These are phyloP conservation scores for Eruca vesicaria DNA, from an alignment of 441 rosid species.

Conservation along the genomic window DNA sequence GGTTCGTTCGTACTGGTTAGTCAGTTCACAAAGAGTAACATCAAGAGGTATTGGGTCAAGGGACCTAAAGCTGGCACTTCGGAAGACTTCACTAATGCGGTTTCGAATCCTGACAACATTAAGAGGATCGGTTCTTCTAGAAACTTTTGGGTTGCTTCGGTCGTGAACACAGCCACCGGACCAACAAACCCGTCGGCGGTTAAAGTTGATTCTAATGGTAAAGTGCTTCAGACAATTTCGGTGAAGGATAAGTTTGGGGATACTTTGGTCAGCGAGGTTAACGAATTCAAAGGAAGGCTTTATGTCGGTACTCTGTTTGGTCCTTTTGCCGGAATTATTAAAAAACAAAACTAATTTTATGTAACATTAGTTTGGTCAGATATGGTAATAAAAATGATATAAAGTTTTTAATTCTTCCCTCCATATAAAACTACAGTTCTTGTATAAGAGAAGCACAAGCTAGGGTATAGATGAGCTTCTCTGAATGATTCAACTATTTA, in stretches of 20 bases:
- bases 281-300: constrained; percentile 26
- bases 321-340: constrained; percentile 28
- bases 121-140: constrained; percentile 27
- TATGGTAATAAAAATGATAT: no score
- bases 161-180: constrained; percentile 24
- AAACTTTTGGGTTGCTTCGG: constrained; percentile 39
- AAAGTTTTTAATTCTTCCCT: no score
- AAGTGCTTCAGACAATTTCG: constrained; percentile 21
- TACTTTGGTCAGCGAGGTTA: constrained; percentile 34
- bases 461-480: no score
- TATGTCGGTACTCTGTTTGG: constrained; percentile 29
- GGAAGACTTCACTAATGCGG: constrained; percentile 30
- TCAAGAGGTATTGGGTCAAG: background rate
- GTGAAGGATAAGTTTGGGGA: constrained; percentile 22
- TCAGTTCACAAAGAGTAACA: background rate
- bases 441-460: no score
- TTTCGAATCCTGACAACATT: constrained; percentile 22
- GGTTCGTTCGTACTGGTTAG: constrained; percentile 33
- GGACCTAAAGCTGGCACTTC: constrained; percentile 26
- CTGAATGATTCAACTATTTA: no score
- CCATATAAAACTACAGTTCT: no score
- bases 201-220: constrained; percentile 25
- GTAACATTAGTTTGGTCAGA: background rate
- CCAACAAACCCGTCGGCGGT: constrained; percentile 34
- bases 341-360: background rate